These are phyloP conservation scores for Penicillium psychrosexuale DNA, from an alignment of 2,329 filamentous ascomycete genomes.

Conservation along the genomic window DNA sequence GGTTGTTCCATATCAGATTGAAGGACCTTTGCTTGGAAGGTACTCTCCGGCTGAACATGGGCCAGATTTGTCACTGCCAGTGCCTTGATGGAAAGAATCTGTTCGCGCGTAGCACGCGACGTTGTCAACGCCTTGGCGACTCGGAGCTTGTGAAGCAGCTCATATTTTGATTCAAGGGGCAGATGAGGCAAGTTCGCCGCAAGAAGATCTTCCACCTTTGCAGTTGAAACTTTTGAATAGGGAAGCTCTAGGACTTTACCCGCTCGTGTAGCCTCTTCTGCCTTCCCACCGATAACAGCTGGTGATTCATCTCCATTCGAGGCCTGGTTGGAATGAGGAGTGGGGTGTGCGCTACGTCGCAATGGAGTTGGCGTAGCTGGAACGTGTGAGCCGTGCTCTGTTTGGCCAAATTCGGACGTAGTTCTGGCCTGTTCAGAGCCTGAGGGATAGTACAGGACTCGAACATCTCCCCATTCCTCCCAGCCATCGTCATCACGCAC, in stretches of 20 bases:
- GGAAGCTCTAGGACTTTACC: constrained; percentile 64
- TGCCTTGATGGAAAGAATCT: constrained; percentile 75
- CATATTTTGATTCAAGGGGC: constrained; percentile 72
- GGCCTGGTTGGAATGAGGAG: constrained; percentile 50
- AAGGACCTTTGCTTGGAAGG: constrained; percentile 82
- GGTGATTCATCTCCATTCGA: constrained; percentile 48
- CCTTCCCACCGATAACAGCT: constrained; percentile 46
- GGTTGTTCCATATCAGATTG: constrained; percentile 88
- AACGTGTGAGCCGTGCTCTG: constrained; percentile 42
- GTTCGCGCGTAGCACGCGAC: constrained; percentile 64
- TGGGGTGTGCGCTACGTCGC: constrained; percentile 60
- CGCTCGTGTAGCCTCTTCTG: constrained; percentile 38
- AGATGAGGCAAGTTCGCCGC: constrained; percentile 57
- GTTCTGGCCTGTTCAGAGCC: constrained; percentile 34
- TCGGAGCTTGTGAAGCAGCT: constrained; percentile 78
- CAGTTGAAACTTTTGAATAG: constrained; percentile 43
- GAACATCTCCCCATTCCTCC: constrained; percentile 77
- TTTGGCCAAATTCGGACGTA: constrained; percentile 28
- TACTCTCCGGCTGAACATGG: constrained; percentile 77
- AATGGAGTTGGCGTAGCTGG: constrained; percentile 73
- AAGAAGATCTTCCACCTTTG: constrained; percentile 38
- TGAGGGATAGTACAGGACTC: constrained; percentile 70
- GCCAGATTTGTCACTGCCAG: constrained; percentile 87
- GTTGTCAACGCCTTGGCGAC: constrained; percentile 74
- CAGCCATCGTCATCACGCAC: constrained; percentile 60